Conservation (phyloP, 2,329 filamentous ascomycete species). For the Aspergillus melleus region DNA sequence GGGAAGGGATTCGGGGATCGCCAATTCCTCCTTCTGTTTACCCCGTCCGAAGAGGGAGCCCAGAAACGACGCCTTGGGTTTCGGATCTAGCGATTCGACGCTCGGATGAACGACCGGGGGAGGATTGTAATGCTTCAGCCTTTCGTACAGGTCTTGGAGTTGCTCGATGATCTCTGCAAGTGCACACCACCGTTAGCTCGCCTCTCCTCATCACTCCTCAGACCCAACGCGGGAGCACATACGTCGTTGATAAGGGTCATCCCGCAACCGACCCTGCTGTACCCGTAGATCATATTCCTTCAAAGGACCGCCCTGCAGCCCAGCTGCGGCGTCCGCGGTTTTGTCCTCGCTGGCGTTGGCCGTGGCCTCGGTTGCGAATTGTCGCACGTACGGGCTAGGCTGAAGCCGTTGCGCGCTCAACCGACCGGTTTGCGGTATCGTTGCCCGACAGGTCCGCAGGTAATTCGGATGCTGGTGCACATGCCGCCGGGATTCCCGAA, state of each 20-base stretch:
- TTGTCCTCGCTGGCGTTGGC: conserved; percentile 7
- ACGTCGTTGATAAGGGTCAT: conserved; percentile 92
- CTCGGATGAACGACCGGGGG: conserved; percentile 75
- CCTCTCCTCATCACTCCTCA: background rate
- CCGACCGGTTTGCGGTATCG: conserved; percentile 2
- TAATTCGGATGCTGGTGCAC: conserved; percentile 12
- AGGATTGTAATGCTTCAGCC: conserved; percentile 71
- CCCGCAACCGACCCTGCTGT: conserved; percentile 67
- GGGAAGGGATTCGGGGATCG: conserved; percentile 72
- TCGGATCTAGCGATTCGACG: conserved; percentile 65
- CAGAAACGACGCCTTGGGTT: conserved; percentile 55
- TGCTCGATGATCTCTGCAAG: conserved; percentile 76
- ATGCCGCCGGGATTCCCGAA: conserved; percentile 17
- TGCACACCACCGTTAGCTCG: background rate
- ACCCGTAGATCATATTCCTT: conserved; percentile 87
- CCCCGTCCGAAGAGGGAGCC: conserved; percentile 44
- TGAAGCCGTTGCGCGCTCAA: background rate
- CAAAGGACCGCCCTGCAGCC: conserved; percentile 64
- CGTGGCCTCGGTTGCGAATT: conserved; percentile 18
- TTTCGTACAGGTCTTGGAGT: conserved; percentile 85
- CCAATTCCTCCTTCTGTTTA: conserved; percentile 30
- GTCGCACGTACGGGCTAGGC: conserved; percentile 10
- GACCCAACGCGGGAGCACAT: conserved; percentile 25
- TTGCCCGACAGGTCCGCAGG: background rate
- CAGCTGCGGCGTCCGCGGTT: conserved; percentile 2